Conservation (phyloP, 495 filamentous ascomycete genomes). For the Neurospora hispaniola region DNA sequence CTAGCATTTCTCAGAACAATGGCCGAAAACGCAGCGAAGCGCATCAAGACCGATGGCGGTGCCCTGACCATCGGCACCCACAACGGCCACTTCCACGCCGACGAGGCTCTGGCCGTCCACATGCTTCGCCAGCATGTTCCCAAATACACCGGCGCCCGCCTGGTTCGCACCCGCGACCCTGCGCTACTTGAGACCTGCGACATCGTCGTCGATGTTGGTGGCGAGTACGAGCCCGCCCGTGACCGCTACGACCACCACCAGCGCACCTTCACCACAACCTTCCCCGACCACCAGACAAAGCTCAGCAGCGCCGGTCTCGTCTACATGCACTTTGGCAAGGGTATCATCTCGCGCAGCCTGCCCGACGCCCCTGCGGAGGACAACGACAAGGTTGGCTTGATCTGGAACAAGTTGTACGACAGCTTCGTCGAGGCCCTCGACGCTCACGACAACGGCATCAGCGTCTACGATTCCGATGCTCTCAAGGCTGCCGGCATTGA, state of each 20-base stretch:
- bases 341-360: constrained; percentile 64
- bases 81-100: constrained; percentile 97
- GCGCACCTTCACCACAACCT: constrained; percentile 71
- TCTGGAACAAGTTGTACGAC: constrained; percentile 84
- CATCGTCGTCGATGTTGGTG: constrained; percentile 92
- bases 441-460: constrained; percentile 94
- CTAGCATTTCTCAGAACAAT: constrained; percentile 26
- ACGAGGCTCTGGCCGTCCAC: constrained; percentile 96
- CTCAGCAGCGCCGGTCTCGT: constrained; percentile 88
- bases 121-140: constrained; percentile 80
- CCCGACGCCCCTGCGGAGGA: constrained; percentile 28
- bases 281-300: constrained; percentile 69
- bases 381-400: constrained; percentile 53
- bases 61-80: constrained; percentile 74
- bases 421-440: constrained; percentile 94
- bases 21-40: constrained; percentile 59
- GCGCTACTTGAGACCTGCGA: constrained; percentile 69
- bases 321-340: constrained; percentile 86
- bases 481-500: constrained; percentile 54
- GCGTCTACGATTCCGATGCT: constrained; percentile 57
- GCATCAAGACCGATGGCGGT: constrained; percentile 48
- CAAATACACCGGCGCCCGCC: constrained; percentile 58
- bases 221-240: constrained; percentile 64
- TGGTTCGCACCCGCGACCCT: constrained; percentile 81
- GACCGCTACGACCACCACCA: constrained; percentile 97